A percentile compares a stretch with the other conserved stretches of the same genome.
Evolutionary conservation across 1,139 yeast species (phyloP).

Genomic region (Starmera stellimalicola): DNA sequence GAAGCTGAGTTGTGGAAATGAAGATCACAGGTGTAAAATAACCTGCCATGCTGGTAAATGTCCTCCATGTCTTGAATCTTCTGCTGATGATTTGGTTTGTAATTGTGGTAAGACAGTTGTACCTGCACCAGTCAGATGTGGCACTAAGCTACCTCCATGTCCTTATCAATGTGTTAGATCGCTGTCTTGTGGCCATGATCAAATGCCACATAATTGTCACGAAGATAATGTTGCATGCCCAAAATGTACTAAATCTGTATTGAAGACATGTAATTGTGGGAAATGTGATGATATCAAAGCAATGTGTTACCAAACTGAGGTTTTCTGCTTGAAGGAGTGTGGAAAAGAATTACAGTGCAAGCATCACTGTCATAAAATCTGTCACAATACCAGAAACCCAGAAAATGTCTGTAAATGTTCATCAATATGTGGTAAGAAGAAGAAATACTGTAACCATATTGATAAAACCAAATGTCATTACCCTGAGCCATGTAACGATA

Average conservation of each 20-base stretch:
- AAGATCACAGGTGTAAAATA: conserved; percentile 55
- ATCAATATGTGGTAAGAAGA: conserved; percentile 44
- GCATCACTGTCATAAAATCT: conserved; percentile 57
- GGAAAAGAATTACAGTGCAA: conserved; percentile 43
- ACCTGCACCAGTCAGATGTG: conserved; percentile 86
- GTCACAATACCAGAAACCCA: conserved; percentile 22
- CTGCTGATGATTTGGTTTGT: conserved; percentile 73
- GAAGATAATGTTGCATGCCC: conserved; percentile 57
- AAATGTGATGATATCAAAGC: conserved; percentile 47
- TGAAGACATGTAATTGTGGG: conserved; percentile 67
- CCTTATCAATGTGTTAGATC: conserved; percentile 55
- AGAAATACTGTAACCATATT: conserved; percentile 48
- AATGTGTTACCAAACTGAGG: conserved; percentile 59
- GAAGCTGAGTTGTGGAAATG: conserved; percentile 53
- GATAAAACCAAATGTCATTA: conserved; percentile 62
- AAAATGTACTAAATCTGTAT: conserved; percentile 61
- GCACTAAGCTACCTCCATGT: conserved; percentile 63
- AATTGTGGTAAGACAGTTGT: conserved; percentile 77
- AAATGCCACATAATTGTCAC: conserved; percentile 72
- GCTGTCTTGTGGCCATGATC: conserved; percentile 66
- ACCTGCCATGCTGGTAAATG: conserved; percentile 83
- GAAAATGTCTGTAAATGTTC: conserved; percentile 40
- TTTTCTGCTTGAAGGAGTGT: conserved; percentile 69
- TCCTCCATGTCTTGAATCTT: conserved; percentile 75
- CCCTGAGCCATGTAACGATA: conserved; percentile 40